Conservation (phyloP, 2,329 filamentous ascomycete species). For the Boeremia lycopersici region DNA sequence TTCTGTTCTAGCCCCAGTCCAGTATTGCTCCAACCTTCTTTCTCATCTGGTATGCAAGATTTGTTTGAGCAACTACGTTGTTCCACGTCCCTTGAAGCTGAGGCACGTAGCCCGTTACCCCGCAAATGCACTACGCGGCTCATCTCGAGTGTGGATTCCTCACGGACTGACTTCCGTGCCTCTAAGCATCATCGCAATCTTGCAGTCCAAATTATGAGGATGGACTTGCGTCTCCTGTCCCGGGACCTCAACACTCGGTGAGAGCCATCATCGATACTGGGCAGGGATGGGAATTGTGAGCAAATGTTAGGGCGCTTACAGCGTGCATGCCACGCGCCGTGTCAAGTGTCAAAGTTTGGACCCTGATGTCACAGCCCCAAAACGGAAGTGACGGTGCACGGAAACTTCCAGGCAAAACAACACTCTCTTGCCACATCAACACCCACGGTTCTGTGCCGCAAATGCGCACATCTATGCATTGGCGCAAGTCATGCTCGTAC, state of each 20-base stretch:
- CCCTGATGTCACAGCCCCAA: constrained; percentile 12
- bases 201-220: background rate
- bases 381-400: constrained; percentile 3
- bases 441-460: constrained; percentile 6
- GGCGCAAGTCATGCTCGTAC: constrained; percentile 9
- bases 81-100: too few species aligned
- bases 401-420: background rate
- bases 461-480: background rate
- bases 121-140: constrained; percentile 8
- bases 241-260: background rate
- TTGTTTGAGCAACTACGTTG: background rate
- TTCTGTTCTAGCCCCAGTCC: background rate
- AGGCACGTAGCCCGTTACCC: constrained; percentile 3
- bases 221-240: background rate
- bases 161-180: constrained; percentile 13
- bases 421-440: constrained; percentile 1
- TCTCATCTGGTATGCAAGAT: background rate
- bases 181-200: background rate
- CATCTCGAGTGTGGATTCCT: constrained; percentile 3
- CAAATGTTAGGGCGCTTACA: too few species aligned
- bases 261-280: background rate
- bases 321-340: background rate
- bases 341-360: constrained; percentile 4
- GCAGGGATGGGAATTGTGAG: too few species aligned
- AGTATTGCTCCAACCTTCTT: background rate